A percentile compares a stretch with the other conserved stretches of the same genome.
Evolutionary conservation across 441 rosid genomes (phyloP).

Genomic region (Adansonia rubrostipa): DNA sequence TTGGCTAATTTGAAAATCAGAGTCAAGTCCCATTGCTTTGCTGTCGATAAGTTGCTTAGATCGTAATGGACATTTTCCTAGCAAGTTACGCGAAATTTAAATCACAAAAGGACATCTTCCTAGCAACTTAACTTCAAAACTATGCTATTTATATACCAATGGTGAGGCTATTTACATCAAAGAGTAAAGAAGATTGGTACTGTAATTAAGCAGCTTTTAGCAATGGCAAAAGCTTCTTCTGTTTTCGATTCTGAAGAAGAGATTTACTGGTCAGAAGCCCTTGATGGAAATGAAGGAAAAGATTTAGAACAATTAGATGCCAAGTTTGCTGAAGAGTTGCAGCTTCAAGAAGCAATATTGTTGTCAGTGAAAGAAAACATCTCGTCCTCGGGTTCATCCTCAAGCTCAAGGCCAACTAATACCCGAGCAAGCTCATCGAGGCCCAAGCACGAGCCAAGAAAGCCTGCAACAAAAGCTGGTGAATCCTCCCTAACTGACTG

Average conservation of each 20-base stretch:
- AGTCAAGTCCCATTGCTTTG: not conserved
- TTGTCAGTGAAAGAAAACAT: not conserved
- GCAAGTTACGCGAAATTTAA: not conserved
- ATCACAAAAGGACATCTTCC: slow-evolving; percentile 6
- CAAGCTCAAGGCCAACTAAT: not conserved
- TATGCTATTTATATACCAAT: not conserved
- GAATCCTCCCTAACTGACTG: slow-evolving; percentile 7
- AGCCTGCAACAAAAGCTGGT: not conserved
- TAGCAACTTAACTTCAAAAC: not conserved
- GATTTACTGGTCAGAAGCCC: not conserved
- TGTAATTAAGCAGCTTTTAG: not conserved
- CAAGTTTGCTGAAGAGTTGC: slow-evolving; percentile 13
- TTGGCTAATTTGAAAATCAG: no score
- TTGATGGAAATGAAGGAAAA: not conserved
- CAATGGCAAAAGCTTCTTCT: slow-evolving; percentile 3
- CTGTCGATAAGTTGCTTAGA: not conserved
- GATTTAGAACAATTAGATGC: slow-evolving; percentile 13
- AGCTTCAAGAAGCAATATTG: slow-evolving; percentile 4
- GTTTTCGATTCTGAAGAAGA: not conserved
- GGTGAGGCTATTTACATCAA: not conserved
- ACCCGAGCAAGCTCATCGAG: not conserved
- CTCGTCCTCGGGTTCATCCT: slow-evolving; percentile 6
- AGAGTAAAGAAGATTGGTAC: not conserved
- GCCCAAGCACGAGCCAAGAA: not conserved
- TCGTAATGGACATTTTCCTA: slow-evolving; percentile 6